Evolutionary conservation across 768 basidiomycete species (phyloP), one percentile per base, ranked within the genome.

Genomic region (Serendipita sp.): DNA sequence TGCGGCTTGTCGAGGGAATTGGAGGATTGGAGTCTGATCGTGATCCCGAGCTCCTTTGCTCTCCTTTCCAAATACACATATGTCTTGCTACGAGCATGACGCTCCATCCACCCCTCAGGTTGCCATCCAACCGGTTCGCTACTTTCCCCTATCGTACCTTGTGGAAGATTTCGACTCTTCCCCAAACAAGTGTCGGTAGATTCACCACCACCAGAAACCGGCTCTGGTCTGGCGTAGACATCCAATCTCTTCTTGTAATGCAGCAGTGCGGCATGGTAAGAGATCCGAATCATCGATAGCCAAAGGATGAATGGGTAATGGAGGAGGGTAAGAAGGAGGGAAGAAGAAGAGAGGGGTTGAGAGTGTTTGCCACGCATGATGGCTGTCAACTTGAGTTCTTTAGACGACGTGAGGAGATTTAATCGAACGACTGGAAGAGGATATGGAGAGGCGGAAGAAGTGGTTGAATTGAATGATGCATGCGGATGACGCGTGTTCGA

Each of bases 221-320:
- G 83, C 61, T 84, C 84, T 0, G 85, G 85, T 9, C 83, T 74
- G 26, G 78, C 74, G 65, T 76, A 84, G 0, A 86, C 78, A 61
- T 79, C 75, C 20, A 87, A 73, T 3, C 71, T 65, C 68, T 82
- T 84, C 38, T 67, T 61, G 69, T 85, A 86, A 68, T 86, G 84
- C 53, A 87, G 69, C 20, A 75, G 74, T 73, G 76, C 79, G 0
- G 86, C 85, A 33, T 82, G 76, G 62, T 78, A 81, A 3, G 82
- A 67, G 61, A 86, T 87, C n/a, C 85, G 75, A 1, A 80, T 76
- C 58, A 81, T 73, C 0, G 82, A 79, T 22, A 81, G 70, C 42
- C 84, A 71, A 7, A 87, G 75, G 2, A 72, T 74, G 60, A 85
- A 73, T 0, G 85, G 85, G 28, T 75, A 72, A 58, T 70, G 68